Conservation (phyloP, 2,329 filamentous ascomycete species). For the Didymella sp. region DNA sequence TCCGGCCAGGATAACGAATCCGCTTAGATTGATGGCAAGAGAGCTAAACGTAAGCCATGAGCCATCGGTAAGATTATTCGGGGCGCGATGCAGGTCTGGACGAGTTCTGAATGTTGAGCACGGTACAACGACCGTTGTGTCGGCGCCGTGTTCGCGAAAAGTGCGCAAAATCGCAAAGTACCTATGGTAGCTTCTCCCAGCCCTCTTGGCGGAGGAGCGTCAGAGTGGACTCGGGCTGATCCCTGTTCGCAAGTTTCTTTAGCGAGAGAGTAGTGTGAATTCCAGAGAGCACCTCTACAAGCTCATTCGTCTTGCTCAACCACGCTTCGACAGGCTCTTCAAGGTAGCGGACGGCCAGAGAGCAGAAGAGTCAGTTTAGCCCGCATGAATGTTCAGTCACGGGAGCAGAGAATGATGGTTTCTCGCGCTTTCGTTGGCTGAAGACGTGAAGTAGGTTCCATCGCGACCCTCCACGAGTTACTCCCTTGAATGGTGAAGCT, state of each 20-base stretch:
- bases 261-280: constrained; percentile 31
- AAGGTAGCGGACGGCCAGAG: constrained; percentile 36
- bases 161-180: constrained; percentile 21
- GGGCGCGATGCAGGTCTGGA: constrained; percentile 27
- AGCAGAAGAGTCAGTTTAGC: constrained; percentile 24
- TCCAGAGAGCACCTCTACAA: constrained; percentile 31
- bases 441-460: constrained; percentile 35
- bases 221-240: constrained; percentile 29
- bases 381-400: constrained; percentile 46
- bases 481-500: constrained; percentile 23
- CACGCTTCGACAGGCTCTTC: constrained; percentile 31
- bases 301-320: constrained; percentile 40
- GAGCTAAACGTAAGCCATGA: constrained; percentile 19
- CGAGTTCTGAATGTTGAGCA: constrained; percentile 32
- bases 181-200: constrained; percentile 19
- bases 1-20: constrained; percentile 9
- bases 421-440: constrained; percentile 39
- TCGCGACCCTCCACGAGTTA: constrained; percentile 26
- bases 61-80: constrained; percentile 25
- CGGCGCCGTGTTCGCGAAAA: constrained; percentile 25
- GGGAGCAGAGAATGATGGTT: constrained; percentile 40
- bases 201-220: constrained; percentile 30
- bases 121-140: constrained; percentile 26
- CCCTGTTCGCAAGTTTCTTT: constrained; percentile 30
- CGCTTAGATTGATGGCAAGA: constrained; percentile 4